phyloP scores from a whole-genome alignment of 1,284 basidiomycete species.

The Boletellus sp. region DNA sequence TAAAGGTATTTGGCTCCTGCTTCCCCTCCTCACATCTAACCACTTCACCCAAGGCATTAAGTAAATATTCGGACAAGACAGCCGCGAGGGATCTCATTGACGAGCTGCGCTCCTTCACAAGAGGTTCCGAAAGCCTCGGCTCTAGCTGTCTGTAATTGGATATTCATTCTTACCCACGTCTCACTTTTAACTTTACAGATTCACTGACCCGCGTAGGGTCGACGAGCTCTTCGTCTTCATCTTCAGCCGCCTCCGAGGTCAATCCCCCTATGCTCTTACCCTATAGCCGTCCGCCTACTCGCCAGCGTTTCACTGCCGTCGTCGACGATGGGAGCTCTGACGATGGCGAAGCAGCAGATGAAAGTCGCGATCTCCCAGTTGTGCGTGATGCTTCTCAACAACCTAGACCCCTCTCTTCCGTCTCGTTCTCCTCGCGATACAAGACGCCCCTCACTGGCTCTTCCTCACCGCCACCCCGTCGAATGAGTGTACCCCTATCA shows the following conservation, averaged over 20 bases:
- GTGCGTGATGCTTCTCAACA: slow-evolving; percentile 38
- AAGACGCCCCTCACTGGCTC: slow-evolving; percentile 71
- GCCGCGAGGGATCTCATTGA: slow-evolving; percentile 71
- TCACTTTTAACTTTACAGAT: slow-evolving; percentile 15
- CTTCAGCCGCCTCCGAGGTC: slow-evolving; percentile 52
- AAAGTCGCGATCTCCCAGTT: slow-evolving; percentile 44
- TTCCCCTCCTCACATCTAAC: background rate
- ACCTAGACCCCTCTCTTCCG: slow-evolving; percentile 63
- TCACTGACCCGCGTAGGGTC: slow-evolving; percentile 34
- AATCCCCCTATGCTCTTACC: slow-evolving; percentile 28
- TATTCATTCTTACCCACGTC: background rate
- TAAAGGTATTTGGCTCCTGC: slow-evolving; percentile 57
- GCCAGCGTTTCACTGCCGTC: background rate
- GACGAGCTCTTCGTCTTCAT: slow-evolving; percentile 55
- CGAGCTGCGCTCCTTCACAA: slow-evolving; percentile 80
- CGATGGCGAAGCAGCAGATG: slow-evolving; percentile 45
- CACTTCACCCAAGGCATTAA: slow-evolving; percentile 55
- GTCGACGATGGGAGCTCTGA: slow-evolving; percentile 28
- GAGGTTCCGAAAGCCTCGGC: slow-evolving; percentile 64
- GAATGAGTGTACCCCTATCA: slow-evolving; percentile 37
- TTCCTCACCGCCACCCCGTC: slow-evolving; percentile 44
- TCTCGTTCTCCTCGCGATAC: slow-evolving; percentile 60
- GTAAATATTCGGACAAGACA: slow-evolving; percentile 81
- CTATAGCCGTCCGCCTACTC: slow-evolving; percentile 11
- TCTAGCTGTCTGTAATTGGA: slow-evolving; percentile 57